Evolutionary conservation across 768 basidiomycete species (phyloP), one percentile per base, ranked within the genome.

Genomic region (Postia placenta): DNA sequence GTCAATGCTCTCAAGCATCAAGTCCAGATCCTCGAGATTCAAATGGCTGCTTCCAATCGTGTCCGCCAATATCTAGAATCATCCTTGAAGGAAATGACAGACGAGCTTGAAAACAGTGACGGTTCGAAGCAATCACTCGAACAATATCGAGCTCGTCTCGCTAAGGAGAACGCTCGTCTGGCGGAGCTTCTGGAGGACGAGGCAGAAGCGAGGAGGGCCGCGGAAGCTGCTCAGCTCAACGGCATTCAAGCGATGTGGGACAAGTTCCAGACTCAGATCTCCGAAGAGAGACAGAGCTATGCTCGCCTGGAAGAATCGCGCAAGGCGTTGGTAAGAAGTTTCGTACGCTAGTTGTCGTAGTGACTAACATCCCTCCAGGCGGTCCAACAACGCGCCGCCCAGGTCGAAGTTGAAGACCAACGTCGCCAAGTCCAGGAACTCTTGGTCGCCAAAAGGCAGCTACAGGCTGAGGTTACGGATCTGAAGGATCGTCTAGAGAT

Each of bases 41-140:
- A 80, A 59, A 83, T 86, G 72, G 75, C 73, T 1, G 80, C 81
- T 9, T 85, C 83, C 0, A 78, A 81, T 22, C 77, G 83, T 20
- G 79, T 86, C 48, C 69, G 83, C 24, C 78, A 74, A 39, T 82
- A 86, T 56, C 68, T 86, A 9, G 81, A 85, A 56, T 67, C 68
- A 3, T 77, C 80, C 0, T 62, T 86, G 28, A 74, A 74, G 3
- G 81, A 82, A 25, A 68, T 85, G 56, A 79, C 76, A 3, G 68
- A 73, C 15, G 80, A 84, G 47, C 65, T 85, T 30, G 81, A 84
- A 58, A 78, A 72, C 45, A 79, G 72, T 52, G 82, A 85, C 53
- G 83, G 80, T 4, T 83, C 83, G 1, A 81, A 78, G 56, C 75
- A 81, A 55, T 83, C 75, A 42, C 60, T 85, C 26, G 76, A 82